These are phyloP conservation scores for Apiotrichum brassicae DNA, from an alignment of 1,284 basidiomycete species.

Conservation along the genomic window DNA sequence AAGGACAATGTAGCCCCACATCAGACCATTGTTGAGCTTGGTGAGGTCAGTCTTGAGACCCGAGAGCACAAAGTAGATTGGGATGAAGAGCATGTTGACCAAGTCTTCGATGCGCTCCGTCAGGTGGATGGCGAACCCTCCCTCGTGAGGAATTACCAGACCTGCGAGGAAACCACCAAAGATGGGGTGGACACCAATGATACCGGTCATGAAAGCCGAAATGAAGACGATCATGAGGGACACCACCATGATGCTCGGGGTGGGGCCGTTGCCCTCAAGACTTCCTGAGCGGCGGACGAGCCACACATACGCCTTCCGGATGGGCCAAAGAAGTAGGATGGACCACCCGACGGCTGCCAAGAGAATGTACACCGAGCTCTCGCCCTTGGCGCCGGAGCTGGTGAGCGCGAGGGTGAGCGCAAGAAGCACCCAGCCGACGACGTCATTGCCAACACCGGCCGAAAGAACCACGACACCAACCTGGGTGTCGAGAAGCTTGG, in stretches of 20 bases:
- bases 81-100: constrained; percentile 61
- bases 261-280: constrained; percentile 60
- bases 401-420: constrained; percentile 86
- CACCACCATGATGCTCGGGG: constrained; percentile 68
- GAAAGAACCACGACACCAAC: constrained; percentile 90
- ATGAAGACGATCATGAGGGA: constrained; percentile 67
- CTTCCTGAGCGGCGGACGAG: constrained; percentile 71
- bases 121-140: constrained; percentile 71
- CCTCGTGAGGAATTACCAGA: constrained; percentile 79
- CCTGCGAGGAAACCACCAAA: constrained; percentile 77
- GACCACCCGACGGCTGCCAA: constrained; percentile 75
- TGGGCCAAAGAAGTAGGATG: constrained; percentile 67
- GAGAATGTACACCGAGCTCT: constrained; percentile 75
- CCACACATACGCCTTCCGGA: constrained; percentile 60
- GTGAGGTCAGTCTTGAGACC: constrained; percentile 79
- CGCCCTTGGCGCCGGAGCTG: constrained; percentile 50
- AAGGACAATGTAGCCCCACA: constrained; percentile 81
- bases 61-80: constrained; percentile 76
- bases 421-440: constrained; percentile 59
- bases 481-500: constrained; percentile 74
- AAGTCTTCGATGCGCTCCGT: constrained; percentile 74
- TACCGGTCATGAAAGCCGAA: constrained; percentile 80
- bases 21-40: constrained; percentile 60
- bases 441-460: constrained; percentile 87
- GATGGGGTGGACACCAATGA: constrained; percentile 70